These are phyloP conservation scores for Simmondsia chinensis DNA, from an alignment of 148 eudicot species.

Conservation along the genomic window DNA sequence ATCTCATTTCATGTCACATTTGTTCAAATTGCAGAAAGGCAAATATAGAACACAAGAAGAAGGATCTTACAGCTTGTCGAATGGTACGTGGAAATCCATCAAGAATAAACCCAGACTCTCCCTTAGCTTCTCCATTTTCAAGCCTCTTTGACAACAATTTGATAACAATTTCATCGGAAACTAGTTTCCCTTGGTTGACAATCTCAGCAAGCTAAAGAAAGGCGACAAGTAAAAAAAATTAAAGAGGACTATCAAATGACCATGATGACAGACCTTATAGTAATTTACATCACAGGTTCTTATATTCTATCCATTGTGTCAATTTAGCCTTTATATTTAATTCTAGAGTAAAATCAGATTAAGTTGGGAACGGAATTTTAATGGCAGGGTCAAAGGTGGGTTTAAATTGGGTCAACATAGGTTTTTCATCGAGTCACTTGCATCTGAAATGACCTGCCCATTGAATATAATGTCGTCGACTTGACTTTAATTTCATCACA, in stretches of 20 bases:
- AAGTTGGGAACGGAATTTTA: too few relatives aligned
- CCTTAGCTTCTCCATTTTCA: slow-evolving; percentile 77
- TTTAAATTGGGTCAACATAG: too few relatives aligned
- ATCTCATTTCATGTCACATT: not conserved
- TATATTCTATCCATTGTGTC: too few relatives aligned
- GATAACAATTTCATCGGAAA: slow-evolving; percentile 89
- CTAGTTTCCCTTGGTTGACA: slow-evolving; percentile 92
- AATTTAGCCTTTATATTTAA: too few relatives aligned
- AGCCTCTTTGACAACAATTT: slow-evolving; percentile 84
- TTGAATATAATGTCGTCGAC: too few relatives aligned
- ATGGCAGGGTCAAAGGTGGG: too few relatives aligned
- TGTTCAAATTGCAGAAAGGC: not conserved
- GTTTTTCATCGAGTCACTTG: too few relatives aligned
- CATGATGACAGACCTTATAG: slow-evolving; percentile 1
- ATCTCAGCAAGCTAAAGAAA: slow-evolving; percentile 72
- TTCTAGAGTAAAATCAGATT: too few relatives aligned
- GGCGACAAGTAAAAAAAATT: slow-evolving; percentile 1
- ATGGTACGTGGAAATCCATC: slow-evolving; percentile 99
- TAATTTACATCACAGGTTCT: too few relatives aligned
- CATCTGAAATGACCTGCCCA: too few relatives aligned
- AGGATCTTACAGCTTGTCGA: slow-evolving; percentile 79
- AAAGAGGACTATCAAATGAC: not conserved
- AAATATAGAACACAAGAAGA: not conserved
- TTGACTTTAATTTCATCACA: too few relatives aligned
- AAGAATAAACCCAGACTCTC: slow-evolving; percentile 93